Conservation (phyloP, 371 early-diverging fungal genomes). For the Syncephalastrum sp. region DNA sequence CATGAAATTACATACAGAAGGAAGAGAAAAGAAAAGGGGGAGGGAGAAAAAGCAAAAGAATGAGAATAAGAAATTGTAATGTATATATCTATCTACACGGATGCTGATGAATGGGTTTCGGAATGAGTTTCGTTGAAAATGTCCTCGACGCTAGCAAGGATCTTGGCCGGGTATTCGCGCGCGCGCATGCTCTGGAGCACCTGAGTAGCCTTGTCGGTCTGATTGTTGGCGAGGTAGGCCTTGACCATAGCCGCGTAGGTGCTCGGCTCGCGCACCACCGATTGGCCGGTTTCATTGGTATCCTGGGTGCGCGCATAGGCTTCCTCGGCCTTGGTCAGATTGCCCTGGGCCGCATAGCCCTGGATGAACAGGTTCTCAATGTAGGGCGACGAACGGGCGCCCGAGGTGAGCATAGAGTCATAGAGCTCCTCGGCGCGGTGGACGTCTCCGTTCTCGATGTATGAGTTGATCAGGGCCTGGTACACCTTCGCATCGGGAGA, state of each 20-base stretch:
- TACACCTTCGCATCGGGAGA: constrained; percentile 51
- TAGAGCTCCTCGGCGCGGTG: constrained; percentile 46
- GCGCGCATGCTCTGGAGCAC: constrained; percentile 34
- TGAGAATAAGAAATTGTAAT: not conserved
- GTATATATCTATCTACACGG: no score
- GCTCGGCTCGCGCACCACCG: constrained; percentile 49
- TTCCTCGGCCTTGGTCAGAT: constrained; percentile 40
- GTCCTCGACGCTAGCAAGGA: constrained; percentile 30
- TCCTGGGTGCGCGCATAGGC: constrained; percentile 49
- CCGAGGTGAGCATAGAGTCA: constrained; percentile 35
- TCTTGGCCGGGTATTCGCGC: constrained; percentile 37
- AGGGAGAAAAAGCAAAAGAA: not conserved
- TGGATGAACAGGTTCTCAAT: constrained; percentile 65
- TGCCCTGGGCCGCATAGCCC: constrained; percentile 39
- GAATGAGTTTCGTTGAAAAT: constrained; percentile 5
- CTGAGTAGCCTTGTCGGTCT: constrained; percentile 36
- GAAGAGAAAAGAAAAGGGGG: not conserved
- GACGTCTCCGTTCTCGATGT: constrained; percentile 51
- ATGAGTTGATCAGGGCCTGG: constrained; percentile 56
- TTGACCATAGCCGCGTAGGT: constrained; percentile 64
- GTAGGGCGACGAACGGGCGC: constrained; percentile 48
- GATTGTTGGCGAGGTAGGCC: constrained; percentile 47
- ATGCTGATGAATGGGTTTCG: not conserved
- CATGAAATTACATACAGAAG: not conserved
- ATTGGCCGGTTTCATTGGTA: constrained; percentile 7